phyloP scores from a whole-genome alignment of 2,329 filamentous ascomycete species.

The Colletotrichum tamarilloi region DNA sequence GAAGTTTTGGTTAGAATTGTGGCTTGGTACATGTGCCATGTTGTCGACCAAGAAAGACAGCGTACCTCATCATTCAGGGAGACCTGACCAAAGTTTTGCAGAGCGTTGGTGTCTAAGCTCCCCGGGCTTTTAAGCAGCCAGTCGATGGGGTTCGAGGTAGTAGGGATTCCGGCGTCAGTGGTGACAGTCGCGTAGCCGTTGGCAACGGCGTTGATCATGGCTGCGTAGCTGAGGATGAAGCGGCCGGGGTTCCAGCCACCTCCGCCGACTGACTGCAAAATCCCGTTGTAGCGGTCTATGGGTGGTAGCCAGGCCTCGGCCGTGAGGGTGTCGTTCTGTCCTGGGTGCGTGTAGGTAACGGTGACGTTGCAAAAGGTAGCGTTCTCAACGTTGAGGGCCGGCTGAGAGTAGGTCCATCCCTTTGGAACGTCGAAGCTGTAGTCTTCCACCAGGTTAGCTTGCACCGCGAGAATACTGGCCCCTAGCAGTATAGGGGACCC shows the following conservation, averaged over 20 bases:
- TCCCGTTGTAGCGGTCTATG: constrained; percentile 44
- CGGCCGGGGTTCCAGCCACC: constrained; percentile 43
- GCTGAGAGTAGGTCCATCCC: too few relatives aligned
- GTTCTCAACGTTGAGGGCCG: background rate
- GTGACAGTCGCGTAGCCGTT: constrained; percentile 37
- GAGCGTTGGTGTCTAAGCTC: constrained; percentile 20
- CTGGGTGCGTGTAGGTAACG: constrained; percentile 40
- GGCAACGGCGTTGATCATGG: constrained; percentile 36
- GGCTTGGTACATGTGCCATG: too few relatives aligned
- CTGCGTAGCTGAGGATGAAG: background rate
- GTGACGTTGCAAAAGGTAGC: constrained; percentile 41
- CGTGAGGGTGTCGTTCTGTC: constrained; percentile 37
- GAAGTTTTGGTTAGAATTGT: too few relatives aligned
- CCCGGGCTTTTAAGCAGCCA: constrained; percentile 33
- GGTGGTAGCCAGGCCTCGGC: constrained; percentile 41
- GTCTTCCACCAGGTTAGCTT: too few relatives aligned
- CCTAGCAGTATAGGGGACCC: too few relatives aligned
- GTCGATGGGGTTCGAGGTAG: background rate
- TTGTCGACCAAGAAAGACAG: constrained; percentile 24
- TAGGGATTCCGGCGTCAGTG: constrained; percentile 36
- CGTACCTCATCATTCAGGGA: constrained; percentile 53
- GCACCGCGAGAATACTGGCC: too few relatives aligned
- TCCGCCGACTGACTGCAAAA: constrained; percentile 44
- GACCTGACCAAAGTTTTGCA: constrained; percentile 48
- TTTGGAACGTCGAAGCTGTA: too few relatives aligned